Evolutionary conservation across 2,329 filamentous ascomycete species (phyloP), one percentile per base, ranked within the genome.

Genomic region (Scytalidium sp.): DNA sequence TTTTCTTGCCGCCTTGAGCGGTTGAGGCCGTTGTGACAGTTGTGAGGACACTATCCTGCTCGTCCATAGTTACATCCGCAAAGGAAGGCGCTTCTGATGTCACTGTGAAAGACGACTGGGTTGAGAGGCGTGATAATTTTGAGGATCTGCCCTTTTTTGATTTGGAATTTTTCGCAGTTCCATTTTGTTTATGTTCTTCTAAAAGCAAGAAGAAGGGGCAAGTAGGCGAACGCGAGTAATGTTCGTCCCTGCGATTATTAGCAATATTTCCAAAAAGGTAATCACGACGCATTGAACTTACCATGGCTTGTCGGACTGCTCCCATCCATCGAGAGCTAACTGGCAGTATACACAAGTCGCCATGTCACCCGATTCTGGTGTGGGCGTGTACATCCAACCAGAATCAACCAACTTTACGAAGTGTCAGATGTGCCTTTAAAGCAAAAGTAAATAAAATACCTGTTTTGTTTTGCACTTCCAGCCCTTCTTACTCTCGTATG

Each of bases 341-440:
- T 88, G 83, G 72, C 94, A 99, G 70, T 97, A 97, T 22, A 88
- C 80, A 66, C 94, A 99, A 10, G 88, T 94, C 9, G 90, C 89
- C 72, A 93, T 89, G 67, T 99, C 94, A 56, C 94, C 86, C 11
- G 85, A 90, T 41, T 93, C 90, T 41, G 81, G 72, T 5, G 83
- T 89, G 0, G 94, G 92, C 20, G 91, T 95, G 70, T 92, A 97
- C 64, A 88, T 91, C 92, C 93, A 99, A 10, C 94, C 94, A 22
- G 90, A 89, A 57, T 93, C 89, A 27, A 90, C 90, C 73, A 97
- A 85, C 84, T 94, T 60, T 49, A 47, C 44, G 13, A 21, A 21
- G n/a, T 36, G 49, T 67, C 51, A 67, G 58, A 22, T 47, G 39
- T 32, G 13, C 15, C 19, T 36, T 10, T 11, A 10, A 49, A 19